These are phyloP conservation scores for Pestalotiopsis sp. DNA, from an alignment of 2,329 filamentous ascomycete genomes.

Conservation along the genomic window DNA sequence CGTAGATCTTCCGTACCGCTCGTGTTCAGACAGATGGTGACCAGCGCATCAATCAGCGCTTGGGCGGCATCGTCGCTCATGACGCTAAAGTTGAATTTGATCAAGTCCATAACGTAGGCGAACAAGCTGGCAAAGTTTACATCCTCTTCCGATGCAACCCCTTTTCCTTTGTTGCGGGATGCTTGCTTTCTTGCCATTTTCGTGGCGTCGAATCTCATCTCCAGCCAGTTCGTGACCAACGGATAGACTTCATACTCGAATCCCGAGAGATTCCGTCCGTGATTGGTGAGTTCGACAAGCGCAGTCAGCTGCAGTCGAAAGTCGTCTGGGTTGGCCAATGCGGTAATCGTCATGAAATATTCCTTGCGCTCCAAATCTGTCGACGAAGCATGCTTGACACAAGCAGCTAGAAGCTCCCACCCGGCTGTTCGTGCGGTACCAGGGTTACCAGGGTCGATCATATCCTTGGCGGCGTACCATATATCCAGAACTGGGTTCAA, in stretches of 20 bases:
- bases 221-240: constrained; percentile 64
- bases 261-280: constrained; percentile 64
- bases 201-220: constrained; percentile 56
- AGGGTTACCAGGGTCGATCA: constrained; percentile 62
- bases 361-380: constrained; percentile 70
- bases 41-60: constrained; percentile 62
- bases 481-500: constrained; percentile 61
- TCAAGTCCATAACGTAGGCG: constrained; percentile 65
- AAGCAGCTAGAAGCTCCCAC: constrained; percentile 68
- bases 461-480: constrained; percentile 68
- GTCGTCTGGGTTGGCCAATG: constrained; percentile 60
- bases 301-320: constrained; percentile 69
- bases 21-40: constrained; percentile 71
- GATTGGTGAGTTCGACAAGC: constrained; percentile 62
- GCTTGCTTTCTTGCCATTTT: constrained; percentile 54
- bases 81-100: constrained; percentile 76
- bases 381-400: constrained; percentile 63
- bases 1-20: constrained; percentile 66
- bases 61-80: constrained; percentile 65
- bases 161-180: constrained; percentile 45
- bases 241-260: constrained; percentile 71
- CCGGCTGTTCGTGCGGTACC: constrained; percentile 58
- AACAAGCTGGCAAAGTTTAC: constrained; percentile 68
- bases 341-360: constrained; percentile 66
- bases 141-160: constrained; percentile 54